Base-by-base conservation (phyloP, 2,329 filamentous ascomycete genomes). In the Gyromitra esculenta region DNA sequence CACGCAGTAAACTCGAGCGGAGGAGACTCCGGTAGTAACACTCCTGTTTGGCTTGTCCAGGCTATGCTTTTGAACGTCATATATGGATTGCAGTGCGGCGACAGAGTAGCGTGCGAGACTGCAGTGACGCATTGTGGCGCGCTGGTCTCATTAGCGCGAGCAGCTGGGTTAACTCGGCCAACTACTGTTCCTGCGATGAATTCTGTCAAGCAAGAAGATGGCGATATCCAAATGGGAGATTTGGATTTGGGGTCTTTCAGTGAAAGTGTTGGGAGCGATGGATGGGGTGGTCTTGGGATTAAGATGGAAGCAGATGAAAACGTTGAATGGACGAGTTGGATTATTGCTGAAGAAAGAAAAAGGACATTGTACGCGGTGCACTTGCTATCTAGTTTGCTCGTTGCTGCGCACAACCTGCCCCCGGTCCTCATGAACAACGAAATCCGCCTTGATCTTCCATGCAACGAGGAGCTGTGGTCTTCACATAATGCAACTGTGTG, bases 21-120 rank as follows among this genome's bases (percentile, higher is more conserved):
- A 39, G 65, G 65, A 48, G 78, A 78, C 43, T 73, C 65, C n/a
- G 54, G 65, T 64, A 66, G 57, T 50, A 75, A 93, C 79, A 95
- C 94, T 1, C 95, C 95, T 0, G 87, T 97, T 52, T 98, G 95
- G 94, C 87, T 99, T 35, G 94, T 98, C 15, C 96, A 98, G 84
- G 93, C 95, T 0, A 98, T 98, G 95, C 86, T 98, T 7, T 87
- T 99, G 65, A 98, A 97, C 82, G 92, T 98, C 48, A 92, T 97
- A 15, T 98, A 97, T 82, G 95, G 95, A 13, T 93, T 97, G 83
- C 96, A 97, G 80, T 97, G 94, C 82, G 93, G 92, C 48, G 95
- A 98, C 83, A 95, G 96, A 85, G 91, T 90, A 69, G 92, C 93
- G 25, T 93, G 92, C 76, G 94, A 97, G 82, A 96, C 97, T 81